Evolutionary conservation across 345 rosid species (phyloP), one percentile per base, ranked within the genome.

Genomic region (Salix purpurea): DNA sequence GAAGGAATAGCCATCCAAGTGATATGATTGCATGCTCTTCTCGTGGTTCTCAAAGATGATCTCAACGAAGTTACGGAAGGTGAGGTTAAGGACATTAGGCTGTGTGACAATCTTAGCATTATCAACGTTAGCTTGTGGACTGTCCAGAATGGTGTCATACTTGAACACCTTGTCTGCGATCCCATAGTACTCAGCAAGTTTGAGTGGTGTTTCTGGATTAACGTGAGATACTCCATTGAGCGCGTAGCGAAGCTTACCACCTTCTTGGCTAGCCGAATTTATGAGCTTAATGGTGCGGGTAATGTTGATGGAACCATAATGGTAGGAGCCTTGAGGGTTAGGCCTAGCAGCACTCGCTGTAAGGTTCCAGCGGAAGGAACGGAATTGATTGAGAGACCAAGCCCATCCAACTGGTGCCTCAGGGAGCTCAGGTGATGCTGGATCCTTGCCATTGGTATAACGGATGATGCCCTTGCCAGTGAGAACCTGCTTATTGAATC

Each of bases 271-370:
- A 5, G 71, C 72, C 1, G 82, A 68, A 79, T 68, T 77, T 28
- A 80, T 71, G 1, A 83, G 74, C 77, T 77, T 80, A 65, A 83
- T 50, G 72, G 86, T 80, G 10, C 84, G 81, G 8, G 86, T 83
- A 37, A 83, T 83, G 74, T 83, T 80, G 76, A 83, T 83, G 56
- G 71, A 52, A 13, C 85, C 85, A 7, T 83, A 83, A 23, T 83
- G 85, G 83, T 83, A 83, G 2, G 85, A 83, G 11, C 85, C 85
- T 69, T 83, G 85, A 18, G 85, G 85, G 73, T 83, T 83, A 24
- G 85, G 85, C 78, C 85, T 83, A 4, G 85, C 85, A 1, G 85
- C 85, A 65, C 83, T 83, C 60, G 85, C 78, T 0, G 85, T 83
- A 16, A 83, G 83, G 73, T 83, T 83, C 85, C 85, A 83, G 28